Conservation (phyloP, 1,284 basidiomycete species). For the Pyrrhoderma lamaoense region DNA sequence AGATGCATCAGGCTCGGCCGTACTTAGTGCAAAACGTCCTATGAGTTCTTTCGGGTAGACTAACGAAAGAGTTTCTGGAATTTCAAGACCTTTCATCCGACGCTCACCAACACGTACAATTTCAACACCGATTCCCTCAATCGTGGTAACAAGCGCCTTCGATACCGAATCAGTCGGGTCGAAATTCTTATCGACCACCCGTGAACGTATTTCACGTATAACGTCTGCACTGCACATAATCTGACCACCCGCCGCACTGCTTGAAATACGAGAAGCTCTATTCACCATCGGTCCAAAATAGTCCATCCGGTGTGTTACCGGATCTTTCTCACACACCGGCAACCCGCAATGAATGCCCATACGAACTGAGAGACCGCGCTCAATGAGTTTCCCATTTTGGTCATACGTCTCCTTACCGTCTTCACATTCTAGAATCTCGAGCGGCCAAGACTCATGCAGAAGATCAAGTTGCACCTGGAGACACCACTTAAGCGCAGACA, state of each 20-base stretch:
- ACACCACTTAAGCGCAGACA: slow-evolving; percentile 88
- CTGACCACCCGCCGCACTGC: slow-evolving; percentile 86
- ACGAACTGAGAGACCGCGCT: slow-evolving; percentile 87
- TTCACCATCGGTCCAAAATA: slow-evolving; percentile 95
- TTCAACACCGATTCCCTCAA: slow-evolving; percentile 69
- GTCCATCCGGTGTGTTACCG: slow-evolving; percentile 95
- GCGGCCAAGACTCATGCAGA: slow-evolving; percentile 85
- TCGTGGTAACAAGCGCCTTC: slow-evolving; percentile 53
- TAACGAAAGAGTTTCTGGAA: slow-evolving; percentile 79
- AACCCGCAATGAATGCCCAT: slow-evolving; percentile 97
- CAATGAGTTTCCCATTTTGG: slow-evolving; percentile 61
- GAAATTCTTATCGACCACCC: slow-evolving; percentile 46
- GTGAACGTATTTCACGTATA: slow-evolving; percentile 73
- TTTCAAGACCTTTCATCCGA: slow-evolving; percentile 90
- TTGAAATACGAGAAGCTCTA: slow-evolving; percentile 81
- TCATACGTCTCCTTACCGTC: slow-evolving; percentile 85
- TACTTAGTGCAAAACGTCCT: slow-evolving; percentile 59
- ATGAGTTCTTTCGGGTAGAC: slow-evolving; percentile 78
- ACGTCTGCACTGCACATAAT: slow-evolving; percentile 92
- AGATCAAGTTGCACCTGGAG: slow-evolving; percentile 85
- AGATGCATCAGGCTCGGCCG: slow-evolving; percentile 36
- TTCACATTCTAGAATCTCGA: slow-evolving; percentile 89
- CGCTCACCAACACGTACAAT: slow-evolving; percentile 81
- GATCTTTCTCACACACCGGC: slow-evolving; percentile 90
- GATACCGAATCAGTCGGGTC: slow-evolving; percentile 46